Base-by-base conservation (phyloP, 495 filamentous ascomycete genomes). In the Xylaria bambusicola region DNA sequence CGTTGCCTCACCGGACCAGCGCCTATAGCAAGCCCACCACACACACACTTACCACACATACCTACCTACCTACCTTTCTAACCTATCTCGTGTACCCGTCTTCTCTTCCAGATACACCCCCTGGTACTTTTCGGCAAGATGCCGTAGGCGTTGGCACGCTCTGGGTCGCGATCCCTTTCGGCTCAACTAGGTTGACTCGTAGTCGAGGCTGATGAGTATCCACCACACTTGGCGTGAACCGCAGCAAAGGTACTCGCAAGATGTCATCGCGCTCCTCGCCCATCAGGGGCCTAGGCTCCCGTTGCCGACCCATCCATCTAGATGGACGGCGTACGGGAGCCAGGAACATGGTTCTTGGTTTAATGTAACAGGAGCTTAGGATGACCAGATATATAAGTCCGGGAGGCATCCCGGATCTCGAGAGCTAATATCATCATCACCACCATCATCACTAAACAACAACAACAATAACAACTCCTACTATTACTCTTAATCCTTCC, bases 191-290 rank as follows among this genome's bases (percentile, higher is more conserved):
- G 36, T 53, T 60, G 18, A 29, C 38, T 56, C 15, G 50, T 49
- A 7, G 0, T 56, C 47, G 58, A 61, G 58, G 58, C 58, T 61
- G 50, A 61, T 61, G 58, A n/a, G 5, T n/a, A 20, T 42, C 44
- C 46, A 50, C 56, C 20, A 31, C 23, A 24, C 58, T 55, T 61
- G 51, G 52, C 51, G 29, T 31, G 58, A 61, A 56, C 58, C 58
- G 58, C 58, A 61, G 58, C 58, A n/a, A n/a, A n/a, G n/a, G n/a
- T n/a, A 47, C 40, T 47, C 17, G 40, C n/a, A 52, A n/a, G 40
- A 60, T 60, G 50, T 52, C 49, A 61, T 36, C 50, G 42, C 40
- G n/a, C 24, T 52, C 27, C 17, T 53, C 20, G 15, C 42, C 36
- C 27, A 27, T 40, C 23, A 9, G 52, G 21, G 45, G 41, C 20